Conservation (phyloP, 208 protist genomes). For the Acanthamoeba triangularis region DNA sequence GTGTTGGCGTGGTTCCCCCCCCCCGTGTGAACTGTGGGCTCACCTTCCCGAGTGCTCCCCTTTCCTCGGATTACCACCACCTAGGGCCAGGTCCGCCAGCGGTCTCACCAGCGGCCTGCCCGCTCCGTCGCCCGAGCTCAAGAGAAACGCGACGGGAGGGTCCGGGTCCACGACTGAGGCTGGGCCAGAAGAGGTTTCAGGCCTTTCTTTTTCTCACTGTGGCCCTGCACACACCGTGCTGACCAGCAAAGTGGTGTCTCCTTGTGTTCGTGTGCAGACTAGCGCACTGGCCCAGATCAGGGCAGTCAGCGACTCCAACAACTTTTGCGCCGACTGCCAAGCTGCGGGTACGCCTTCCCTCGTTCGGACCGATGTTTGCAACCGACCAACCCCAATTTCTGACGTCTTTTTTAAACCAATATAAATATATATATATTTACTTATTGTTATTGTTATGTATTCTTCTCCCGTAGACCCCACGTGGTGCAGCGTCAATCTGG, state of each 20-base stretch:
- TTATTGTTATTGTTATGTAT: too few relatives aligned
- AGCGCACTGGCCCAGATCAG: not conserved
- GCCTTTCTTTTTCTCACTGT: too few relatives aligned
- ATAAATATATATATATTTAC: too few relatives aligned
- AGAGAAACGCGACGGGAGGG: not conserved
- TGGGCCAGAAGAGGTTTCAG: not conserved
- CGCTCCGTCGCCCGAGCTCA: not conserved
- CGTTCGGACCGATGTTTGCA: not conserved
- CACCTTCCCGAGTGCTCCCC: not conserved
- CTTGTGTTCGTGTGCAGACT: not conserved
- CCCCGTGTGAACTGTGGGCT: too few relatives aligned
- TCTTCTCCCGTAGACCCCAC: not conserved
- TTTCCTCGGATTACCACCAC: not conserved
- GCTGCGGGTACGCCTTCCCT: not conserved
- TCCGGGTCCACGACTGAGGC: not conserved
- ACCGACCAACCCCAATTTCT: too few relatives aligned
- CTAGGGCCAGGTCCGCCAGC: not conserved
- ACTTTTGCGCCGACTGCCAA: conserved; percentile 37
- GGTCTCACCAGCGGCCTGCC: not conserved
- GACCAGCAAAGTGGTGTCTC: too few relatives aligned
- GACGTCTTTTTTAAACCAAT: too few relatives aligned
- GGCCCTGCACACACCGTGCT: too few relatives aligned
- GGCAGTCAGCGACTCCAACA: not conserved
- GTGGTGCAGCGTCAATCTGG: conserved; percentile 88
- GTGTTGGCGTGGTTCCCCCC: too few relatives aligned